Base-by-base conservation (phyloP, 805 yeast species). In the Candida boidinii region DNA sequence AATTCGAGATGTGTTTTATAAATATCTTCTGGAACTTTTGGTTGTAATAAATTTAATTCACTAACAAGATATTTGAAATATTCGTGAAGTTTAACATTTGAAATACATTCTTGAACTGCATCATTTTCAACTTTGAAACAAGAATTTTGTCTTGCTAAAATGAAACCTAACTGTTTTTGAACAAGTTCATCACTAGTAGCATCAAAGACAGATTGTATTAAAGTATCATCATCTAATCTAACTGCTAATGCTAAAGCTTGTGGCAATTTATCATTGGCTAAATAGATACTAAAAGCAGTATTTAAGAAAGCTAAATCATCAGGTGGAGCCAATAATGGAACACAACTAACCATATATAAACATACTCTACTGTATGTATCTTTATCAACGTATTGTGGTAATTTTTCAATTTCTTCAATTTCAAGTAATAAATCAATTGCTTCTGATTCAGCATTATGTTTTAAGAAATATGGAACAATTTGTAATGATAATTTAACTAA, bases 361-460 rank as follows among this genome's bases (percentile, higher is more conserved):
- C 98, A 88, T 22, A 90, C 96, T 53, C 99, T 76, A 34, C 76
- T 77, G 50, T 68, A 88, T 3, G 94, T 84, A 51, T 78, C 70
- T 37, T 77, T 79, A 54, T 92, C 97, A 33, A 88, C 94, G 53
- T 73, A 85, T 44, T 79, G 76, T 7, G 92, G 79, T 42, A 92
- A 66, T 51, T 78, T 75, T 48, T 84, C 94, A 44, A 92, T 81
- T 34, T 76, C 66, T 59, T 92, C 98, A 35, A 92, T 75, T 59
- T 92, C 98, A 38, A 87, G 66, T 42, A 92, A 68, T 44, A 92
- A 64, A 60, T 92, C 99, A 17, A 92, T 95, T 2, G 98, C 98
- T 53, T 92, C 99, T 15, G 96, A 95, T 60, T 92, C 98, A 26
- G 96, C 97, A 53, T 92, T 90, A 61, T 90, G 96, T 51, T 84